Percentiles rank a stretch among this genome's conserved stretches.
These are phyloP conservation scores for Punctularia strigosozonata DNA, from an alignment of 768 basidiomycete species.

Conservation along the genomic window DNA sequence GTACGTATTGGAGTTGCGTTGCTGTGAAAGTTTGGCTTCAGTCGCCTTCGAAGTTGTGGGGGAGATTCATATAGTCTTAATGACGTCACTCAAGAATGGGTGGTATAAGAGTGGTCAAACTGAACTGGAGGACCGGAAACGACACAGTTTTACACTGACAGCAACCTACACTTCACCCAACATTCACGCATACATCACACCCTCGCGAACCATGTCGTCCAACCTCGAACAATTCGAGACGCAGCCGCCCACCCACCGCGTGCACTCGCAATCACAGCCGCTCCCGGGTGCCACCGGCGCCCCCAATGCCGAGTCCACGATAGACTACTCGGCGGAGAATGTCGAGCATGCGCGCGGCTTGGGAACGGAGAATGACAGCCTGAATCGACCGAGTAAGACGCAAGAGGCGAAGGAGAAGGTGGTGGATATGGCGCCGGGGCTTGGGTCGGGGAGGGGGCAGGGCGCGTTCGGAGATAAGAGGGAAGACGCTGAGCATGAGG, in stretches of 20 bases:
- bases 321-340: slow-evolving; percentile 29
- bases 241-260: slow-evolving; percentile 26
- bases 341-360: slow-evolving; percentile 19
- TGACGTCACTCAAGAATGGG: no score
- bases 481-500: slow-evolving; percentile 4
- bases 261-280: slow-evolving; percentile 36
- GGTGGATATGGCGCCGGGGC: neutral
- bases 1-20: no score
- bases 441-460: neutral
- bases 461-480: neutral
- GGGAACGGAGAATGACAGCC: slow-evolving; percentile 5
- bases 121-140: no score
- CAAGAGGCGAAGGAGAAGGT: neutral
- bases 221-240: no score
- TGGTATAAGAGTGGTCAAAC: no score
- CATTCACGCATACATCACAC: no score
- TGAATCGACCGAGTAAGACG: neutral
- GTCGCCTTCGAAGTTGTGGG: no score
- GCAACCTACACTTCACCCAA: no score
- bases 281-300: slow-evolving; percentile 29
- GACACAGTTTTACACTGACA: no score
- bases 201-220: no score
- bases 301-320: slow-evolving; percentile 11
- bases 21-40: no score
- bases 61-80: no score